A percentile compares a stretch with the other conserved stretches of the same genome.
Evolutionary conservation across 2,329 filamentous ascomycete species (phyloP).

Genomic region (Ilyonectria sp.): DNA sequence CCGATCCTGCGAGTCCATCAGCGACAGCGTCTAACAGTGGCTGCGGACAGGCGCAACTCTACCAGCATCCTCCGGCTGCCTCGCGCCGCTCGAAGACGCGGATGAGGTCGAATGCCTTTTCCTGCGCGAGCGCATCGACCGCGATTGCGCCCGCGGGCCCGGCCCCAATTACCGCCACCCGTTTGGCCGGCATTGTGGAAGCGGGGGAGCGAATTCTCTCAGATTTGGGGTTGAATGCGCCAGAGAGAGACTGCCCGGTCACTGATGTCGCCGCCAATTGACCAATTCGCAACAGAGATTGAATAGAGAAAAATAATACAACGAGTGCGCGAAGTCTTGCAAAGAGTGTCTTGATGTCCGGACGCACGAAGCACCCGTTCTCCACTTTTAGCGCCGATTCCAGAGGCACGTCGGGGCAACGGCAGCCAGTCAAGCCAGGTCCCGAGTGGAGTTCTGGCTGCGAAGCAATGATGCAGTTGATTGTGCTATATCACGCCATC

Average conservation of each 20-base stretch:
- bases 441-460: conserved; percentile 1
- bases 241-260: neutral
- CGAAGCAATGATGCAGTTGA: conserved; percentile 11
- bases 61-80: conserved; percentile 74
- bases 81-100: conserved; percentile 74
- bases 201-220: neutral
- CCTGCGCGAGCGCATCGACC: conserved; percentile 71
- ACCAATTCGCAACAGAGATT: neutral
- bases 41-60: conserved; percentile 34
- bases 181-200: conserved; percentile 40
- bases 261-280: neutral
- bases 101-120: conserved; percentile 70
- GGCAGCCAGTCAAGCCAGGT: conserved; percentile 19
- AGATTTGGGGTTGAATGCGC: neutral
- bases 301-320: neutral
- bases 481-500: conserved; percentile 31
- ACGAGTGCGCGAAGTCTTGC: neutral
- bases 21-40: neutral
- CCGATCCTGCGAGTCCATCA: conserved; percentile 56
- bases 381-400: conserved; percentile 13
- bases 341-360: neutral
- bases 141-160: conserved; percentile 73
- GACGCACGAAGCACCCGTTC: neutral
- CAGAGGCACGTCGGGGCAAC: conserved; percentile 12
- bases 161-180: conserved; percentile 72